Conservation (phyloP, 352 stramenopile species). For the Chrysophaeum taylorii region DNA sequence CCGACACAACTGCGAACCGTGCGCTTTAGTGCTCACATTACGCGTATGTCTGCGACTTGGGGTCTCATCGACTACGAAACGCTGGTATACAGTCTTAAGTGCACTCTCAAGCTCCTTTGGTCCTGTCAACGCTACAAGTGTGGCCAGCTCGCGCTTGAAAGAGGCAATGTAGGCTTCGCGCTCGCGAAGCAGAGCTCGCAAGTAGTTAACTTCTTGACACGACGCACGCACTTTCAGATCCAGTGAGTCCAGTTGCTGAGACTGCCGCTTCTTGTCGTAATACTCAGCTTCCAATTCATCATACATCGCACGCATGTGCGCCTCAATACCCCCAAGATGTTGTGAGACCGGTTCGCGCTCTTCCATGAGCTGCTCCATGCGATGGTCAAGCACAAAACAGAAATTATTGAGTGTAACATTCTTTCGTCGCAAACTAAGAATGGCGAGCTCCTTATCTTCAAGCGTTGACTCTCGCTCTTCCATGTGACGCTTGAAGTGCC, state of each 20-base stretch:
- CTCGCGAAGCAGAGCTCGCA: slow-evolving; percentile 24
- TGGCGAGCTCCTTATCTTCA: slow-evolving; percentile 40
- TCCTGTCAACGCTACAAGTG: slow-evolving; percentile 17
- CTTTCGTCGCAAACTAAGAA: slow-evolving; percentile 36
- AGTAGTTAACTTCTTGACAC: slow-evolving; percentile 23
- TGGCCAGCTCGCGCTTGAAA: slow-evolving; percentile 30
- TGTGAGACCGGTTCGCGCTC: slow-evolving; percentile 40
- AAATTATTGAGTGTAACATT: slow-evolving; percentile 50
- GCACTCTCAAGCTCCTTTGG: slow-evolving; percentile 28
- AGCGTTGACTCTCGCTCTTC: slow-evolving; percentile 40
- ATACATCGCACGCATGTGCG: slow-evolving; percentile 43
- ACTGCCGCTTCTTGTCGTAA: slow-evolving; percentile 27
- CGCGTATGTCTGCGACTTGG: too few relatives aligned
- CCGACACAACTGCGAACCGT: too few relatives aligned
- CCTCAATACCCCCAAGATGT: slow-evolving; percentile 43
- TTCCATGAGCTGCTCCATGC: slow-evolving; percentile 42
- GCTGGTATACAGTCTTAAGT: slow-evolving; percentile 25
- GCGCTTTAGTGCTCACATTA: too few relatives aligned
- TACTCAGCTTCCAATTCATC: slow-evolving; percentile 42
- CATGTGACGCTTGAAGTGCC: slow-evolving; percentile 41
- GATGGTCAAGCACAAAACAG: slow-evolving; percentile 45
- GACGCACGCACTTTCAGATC: slow-evolving; percentile 31
- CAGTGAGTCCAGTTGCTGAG: slow-evolving; percentile 21
- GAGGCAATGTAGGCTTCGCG: slow-evolving; percentile 27
- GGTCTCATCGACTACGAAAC: slow-evolving; percentile 22